Evolutionary conservation across 2,329 filamentous ascomycete genomes (phyloP), one percentile per base, ranked within the genome.

Genomic region (Fusarium pilosicola): DNA sequence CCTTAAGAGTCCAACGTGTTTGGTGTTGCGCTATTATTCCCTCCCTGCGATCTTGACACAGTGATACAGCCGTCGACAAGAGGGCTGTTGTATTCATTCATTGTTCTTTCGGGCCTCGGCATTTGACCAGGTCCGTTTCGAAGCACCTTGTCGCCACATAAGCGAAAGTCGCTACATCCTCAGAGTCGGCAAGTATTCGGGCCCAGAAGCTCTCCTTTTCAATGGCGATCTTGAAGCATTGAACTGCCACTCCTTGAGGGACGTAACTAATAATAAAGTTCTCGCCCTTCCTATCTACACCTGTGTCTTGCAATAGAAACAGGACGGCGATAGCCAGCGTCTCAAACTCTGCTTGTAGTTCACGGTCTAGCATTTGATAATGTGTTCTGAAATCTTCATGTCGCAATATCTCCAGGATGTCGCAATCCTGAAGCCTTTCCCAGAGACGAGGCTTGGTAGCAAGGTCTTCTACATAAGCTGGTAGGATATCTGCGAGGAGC

Each of bases 381-480:
- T 0, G 5, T 18, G 0, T 0, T 2, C 10, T 55, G 5, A 55
- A 55, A 2, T 55, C 0, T 0, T 3, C 0, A n/a, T 4, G 0
- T 9, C 20, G 3, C 1, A 55, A 14, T 18, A 39, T 28, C 4
- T 13, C 0, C 2, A 2, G 0, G 28, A 49, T 49, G 0, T 32
- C 0, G 0, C 22, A n/a, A 0, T 0, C 3, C 1, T 32, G 14
- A 3, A 49, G 46, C 0, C 0, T 13, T 3, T 13, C 0, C 46
- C 46, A 49, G 1, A 3, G 0, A 0, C 1, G 3, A 0, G 46
- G 28, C 20, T 8, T 0, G 0, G 32, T 38, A 6, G 34, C 32
- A 0, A 39, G 36, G 0, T 30, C 24, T 2, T 5, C 7, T 2
- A 55, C 34, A 0, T n/a, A 55, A 4, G 0, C 2, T 0, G 20